A percentile compares a stretch with the other conserved stretches of the same genome.
Evolutionary conservation across 345 rosid species (phyloP).

Genomic region (Eucalyptus victrix): DNA sequence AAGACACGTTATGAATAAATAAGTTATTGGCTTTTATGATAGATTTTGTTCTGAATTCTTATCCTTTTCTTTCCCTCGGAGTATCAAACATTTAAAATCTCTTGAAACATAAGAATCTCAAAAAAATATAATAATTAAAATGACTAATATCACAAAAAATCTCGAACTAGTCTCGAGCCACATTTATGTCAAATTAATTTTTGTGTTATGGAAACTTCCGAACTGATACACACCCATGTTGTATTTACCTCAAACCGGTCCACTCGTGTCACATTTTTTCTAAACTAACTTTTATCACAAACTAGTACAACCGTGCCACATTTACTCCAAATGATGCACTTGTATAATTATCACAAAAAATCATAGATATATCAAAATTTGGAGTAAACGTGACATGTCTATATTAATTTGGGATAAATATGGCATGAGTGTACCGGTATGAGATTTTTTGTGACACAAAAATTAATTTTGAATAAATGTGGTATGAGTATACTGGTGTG

Average conservation of each 20-base stretch:
- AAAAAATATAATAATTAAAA: background rate
- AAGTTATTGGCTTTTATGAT: background rate
- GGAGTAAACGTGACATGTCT: background rate
- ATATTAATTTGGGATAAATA: background rate
- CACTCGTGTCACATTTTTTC: background rate
- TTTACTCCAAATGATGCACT: background rate
- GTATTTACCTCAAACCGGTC: background rate
- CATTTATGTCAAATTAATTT: background rate
- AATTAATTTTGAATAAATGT: background rate
- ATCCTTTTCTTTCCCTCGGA: background rate
- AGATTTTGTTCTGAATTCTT: background rate
- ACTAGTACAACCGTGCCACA: background rate
- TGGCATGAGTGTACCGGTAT: accelerated
- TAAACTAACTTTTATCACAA: background rate
- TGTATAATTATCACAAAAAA: background rate
- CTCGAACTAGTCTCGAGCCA: accelerated
- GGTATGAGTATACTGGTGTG: too few relatives aligned
- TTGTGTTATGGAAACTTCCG: background rate
- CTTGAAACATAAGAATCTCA: background rate
- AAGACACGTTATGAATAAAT: background rate
- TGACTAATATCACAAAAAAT: background rate
- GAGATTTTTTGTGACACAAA: too few relatives aligned
- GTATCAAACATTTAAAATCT: background rate
- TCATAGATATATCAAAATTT: background rate
- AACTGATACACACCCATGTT: background rate